Conservation (phyloP, 306 rosid species). For the Albizia julibrissin region DNA sequence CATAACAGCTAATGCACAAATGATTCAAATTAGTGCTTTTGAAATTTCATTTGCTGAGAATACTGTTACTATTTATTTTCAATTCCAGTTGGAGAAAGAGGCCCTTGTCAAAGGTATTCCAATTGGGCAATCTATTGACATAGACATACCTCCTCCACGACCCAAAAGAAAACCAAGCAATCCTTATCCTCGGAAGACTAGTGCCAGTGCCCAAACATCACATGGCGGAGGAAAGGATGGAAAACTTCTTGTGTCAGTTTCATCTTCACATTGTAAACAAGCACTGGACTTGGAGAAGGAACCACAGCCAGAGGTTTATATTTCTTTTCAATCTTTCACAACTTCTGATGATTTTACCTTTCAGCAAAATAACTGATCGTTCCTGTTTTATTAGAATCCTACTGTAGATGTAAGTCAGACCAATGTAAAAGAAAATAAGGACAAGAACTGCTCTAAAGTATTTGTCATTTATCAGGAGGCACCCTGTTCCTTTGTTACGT, state of each 20-base stretch:
- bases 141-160: conserved; percentile 97
- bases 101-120: conserved; percentile 79
- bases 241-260: conserved; percentile 48
- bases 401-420: conserved; percentile 53
- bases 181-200: conserved; percentile 93
- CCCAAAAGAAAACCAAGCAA: conserved; percentile 91
- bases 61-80: conserved; percentile 34
- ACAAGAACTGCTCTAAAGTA: conserved; percentile 54
- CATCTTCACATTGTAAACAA: conserved; percentile 55
- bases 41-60: conserved; percentile 19
- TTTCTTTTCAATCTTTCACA: conserved; percentile 20
- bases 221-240: conserved; percentile 69
- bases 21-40: conserved; percentile 20
- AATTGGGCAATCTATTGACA: conserved; percentile 69
- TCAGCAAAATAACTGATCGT: conserved; percentile 25
- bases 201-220: conserved; percentile 45
- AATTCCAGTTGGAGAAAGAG: conserved; percentile 88
- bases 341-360: conserved; percentile 18
- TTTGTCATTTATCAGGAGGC: conserved; percentile 58
- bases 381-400: conserved; percentile 46
- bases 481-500: conserved; percentile 59
- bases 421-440: conserved; percentile 53
- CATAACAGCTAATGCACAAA: neutral
- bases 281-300: conserved; percentile 72
- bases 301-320: conserved; percentile 67